Percentiles rank a stretch among this genome's conserved stretches.
These are phyloP conservation scores for Lithocarpus polystachyus DNA, from an alignment of 306 rosid genomes.

Conservation along the genomic window DNA sequence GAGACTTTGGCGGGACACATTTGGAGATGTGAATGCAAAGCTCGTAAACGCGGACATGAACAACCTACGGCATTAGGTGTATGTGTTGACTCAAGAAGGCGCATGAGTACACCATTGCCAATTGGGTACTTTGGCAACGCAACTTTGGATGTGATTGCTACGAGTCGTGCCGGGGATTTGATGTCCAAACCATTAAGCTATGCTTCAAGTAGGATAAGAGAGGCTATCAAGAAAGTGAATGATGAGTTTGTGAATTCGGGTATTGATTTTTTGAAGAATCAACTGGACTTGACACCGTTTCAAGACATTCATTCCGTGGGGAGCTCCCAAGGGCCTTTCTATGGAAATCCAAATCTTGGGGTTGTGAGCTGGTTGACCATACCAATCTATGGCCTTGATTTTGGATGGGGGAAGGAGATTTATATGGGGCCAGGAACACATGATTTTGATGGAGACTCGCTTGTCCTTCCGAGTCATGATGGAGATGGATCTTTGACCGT, in stretches of 20 bases:
- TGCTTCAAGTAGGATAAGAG: constrained; percentile 51
- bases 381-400: constrained; percentile 51
- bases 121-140: constrained; percentile 57
- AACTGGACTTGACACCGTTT: constrained; percentile 41
- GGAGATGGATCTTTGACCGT: constrained; percentile 47
- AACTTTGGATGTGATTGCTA: constrained; percentile 40
- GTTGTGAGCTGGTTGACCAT: constrained; percentile 57
- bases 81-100: constrained; percentile 39
- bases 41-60: constrained; percentile 30
- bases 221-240: constrained; percentile 42
- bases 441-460: constrained; percentile 44
- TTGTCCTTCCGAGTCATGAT: constrained; percentile 31
- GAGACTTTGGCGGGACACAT: constrained; percentile 47
- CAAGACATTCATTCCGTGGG: constrained; percentile 44
- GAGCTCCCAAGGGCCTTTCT: constrained; percentile 20
- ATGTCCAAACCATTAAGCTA: constrained; percentile 45
- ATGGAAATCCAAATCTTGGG: constrained; percentile 47
- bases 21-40: constrained; percentile 61
- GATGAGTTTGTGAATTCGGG: constrained; percentile 39
- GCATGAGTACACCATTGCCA: constrained; percentile 45
- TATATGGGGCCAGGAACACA: constrained; percentile 49
- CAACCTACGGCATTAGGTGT: constrained; percentile 41
- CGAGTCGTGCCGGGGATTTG: constrained; percentile 44
- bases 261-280: constrained; percentile 39
- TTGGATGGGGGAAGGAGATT: constrained; percentile 65